These are phyloP conservation scores for Chlamydomonas applanata DNA, from an alignment of 139 green algal species.

Conservation along the genomic window DNA sequence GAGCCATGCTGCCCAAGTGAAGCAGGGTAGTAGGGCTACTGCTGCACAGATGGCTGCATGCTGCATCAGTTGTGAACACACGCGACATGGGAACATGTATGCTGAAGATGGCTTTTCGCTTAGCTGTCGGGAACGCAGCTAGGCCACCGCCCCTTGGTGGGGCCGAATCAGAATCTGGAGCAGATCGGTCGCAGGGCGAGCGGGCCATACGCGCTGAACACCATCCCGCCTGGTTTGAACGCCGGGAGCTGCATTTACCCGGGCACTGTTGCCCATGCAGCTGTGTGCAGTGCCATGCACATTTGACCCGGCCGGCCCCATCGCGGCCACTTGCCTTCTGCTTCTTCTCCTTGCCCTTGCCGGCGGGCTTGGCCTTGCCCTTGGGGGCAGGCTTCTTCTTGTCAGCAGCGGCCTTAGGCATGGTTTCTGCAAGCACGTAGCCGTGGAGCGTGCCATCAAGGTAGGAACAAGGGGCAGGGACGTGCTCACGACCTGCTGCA, in stretches of 20 bases:
- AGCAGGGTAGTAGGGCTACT: too few species aligned
- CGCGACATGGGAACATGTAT: too few species aligned
- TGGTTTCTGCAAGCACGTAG: background rate
- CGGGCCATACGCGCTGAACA: background rate
- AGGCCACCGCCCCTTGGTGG: too few species aligned
- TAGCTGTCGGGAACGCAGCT: too few species aligned
- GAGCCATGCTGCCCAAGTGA: too few species aligned
- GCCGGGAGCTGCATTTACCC: too few species aligned
- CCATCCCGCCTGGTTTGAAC: background rate
- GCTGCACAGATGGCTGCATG: too few species aligned
- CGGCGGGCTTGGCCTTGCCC: constrained; percentile 5
- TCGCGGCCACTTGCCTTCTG: constrained; percentile 6
- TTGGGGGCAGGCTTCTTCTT: constrained; percentile 7
- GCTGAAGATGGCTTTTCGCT: too few species aligned
- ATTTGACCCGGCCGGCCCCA: background rate
- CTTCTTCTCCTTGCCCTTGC: constrained; percentile 10
- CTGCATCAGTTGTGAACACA: too few species aligned
- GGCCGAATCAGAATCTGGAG: background rate
- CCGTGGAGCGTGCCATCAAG: background rate
- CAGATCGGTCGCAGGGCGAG: background rate
- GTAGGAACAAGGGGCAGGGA: too few species aligned
- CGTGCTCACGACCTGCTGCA: too few species aligned
- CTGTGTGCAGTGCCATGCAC: background rate
- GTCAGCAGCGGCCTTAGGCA: constrained; percentile 1
- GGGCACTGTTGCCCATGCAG: too few species aligned